A percentile compares a stretch with the other conserved stretches of the same genome.
Evolutionary conservation across 768 basidiomycete species (phyloP).

Genomic region (Lyophyllum decastes): DNA sequence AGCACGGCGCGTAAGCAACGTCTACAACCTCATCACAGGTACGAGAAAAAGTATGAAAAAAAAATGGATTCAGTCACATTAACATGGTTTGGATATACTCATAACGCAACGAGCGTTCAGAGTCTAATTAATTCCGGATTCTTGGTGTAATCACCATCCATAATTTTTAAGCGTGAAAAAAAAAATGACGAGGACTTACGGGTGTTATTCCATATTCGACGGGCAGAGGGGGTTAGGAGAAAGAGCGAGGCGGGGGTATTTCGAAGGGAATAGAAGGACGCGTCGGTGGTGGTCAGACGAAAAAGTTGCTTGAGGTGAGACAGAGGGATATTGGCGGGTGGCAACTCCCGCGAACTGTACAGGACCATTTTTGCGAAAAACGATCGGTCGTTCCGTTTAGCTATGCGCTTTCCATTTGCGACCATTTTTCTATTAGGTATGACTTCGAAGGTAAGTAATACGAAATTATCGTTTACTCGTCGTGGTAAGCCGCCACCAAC

Average conservation of each 20-base stretch:
- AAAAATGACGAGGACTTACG: not conserved
- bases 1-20: not conserved
- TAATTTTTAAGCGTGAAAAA: not conserved
- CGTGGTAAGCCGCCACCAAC: too few species aligned
- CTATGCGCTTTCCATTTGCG: too few species aligned
- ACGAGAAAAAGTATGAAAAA: not conserved
- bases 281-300: not conserved
- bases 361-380: not conserved
- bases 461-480: too few species aligned
- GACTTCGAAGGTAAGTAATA: too few species aligned
- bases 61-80: constrained; percentile 7
- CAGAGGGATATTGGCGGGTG: not conserved
- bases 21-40: not conserved
- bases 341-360: constrained; percentile 4
- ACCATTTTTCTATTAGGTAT: too few species aligned
- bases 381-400: not conserved
- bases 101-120: constrained; percentile 15
- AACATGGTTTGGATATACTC: constrained; percentile 10
- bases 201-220: not conserved
- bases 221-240: too few species aligned
- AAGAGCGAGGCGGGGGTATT: not conserved
- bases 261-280: not conserved
- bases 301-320: not conserved
- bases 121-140: constrained; percentile 14
- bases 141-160: constrained; percentile 8